Percentiles rank a stretch among this genome's conserved stretches.
phyloP scores from a whole-genome alignment of 345 rosid species.

The Pelargonium nanum region DNA sequence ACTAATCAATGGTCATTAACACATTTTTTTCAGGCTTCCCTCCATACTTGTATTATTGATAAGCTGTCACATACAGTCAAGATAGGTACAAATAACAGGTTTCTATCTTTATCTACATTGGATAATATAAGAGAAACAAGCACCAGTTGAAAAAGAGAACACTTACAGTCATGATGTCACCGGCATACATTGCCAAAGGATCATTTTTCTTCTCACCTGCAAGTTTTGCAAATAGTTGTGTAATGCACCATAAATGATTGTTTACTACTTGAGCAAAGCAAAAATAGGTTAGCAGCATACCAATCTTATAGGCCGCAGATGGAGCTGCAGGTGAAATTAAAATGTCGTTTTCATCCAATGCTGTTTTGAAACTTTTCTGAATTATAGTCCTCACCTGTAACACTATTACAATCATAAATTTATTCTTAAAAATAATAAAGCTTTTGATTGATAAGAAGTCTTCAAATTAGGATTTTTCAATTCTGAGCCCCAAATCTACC shows the following conservation, averaged over 20 bases:
- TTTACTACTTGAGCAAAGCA: not conserved
- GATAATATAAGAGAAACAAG: not conserved
- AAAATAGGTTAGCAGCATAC: conserved; percentile 21
- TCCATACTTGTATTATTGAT: too few species aligned
- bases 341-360: conserved; percentile 62
- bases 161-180: conserved; percentile 86
- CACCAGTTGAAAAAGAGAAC: not conserved
- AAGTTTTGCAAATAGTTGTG: conserved; percentile 8
- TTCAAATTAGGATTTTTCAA: not conserved
- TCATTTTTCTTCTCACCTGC: conserved; percentile 81
- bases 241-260: not conserved
- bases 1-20: too few species aligned
- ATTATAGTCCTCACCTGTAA: conserved; percentile 75
- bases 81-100: too few species aligned
- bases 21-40: too few species aligned
- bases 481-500: not conserved
- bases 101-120: too few species aligned
- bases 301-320: conserved; percentile 80
- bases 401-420: conserved; percentile 18
- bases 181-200: conserved; percentile 92
- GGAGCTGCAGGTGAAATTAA: conserved; percentile 93
- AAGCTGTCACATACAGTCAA: too few species aligned
- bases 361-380: conserved; percentile 53
- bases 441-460: not conserved
- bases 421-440: conserved; percentile 15